Conservation (phyloP, 179 eudicot genomes). For the Heliamphora pulchella region DNA sequence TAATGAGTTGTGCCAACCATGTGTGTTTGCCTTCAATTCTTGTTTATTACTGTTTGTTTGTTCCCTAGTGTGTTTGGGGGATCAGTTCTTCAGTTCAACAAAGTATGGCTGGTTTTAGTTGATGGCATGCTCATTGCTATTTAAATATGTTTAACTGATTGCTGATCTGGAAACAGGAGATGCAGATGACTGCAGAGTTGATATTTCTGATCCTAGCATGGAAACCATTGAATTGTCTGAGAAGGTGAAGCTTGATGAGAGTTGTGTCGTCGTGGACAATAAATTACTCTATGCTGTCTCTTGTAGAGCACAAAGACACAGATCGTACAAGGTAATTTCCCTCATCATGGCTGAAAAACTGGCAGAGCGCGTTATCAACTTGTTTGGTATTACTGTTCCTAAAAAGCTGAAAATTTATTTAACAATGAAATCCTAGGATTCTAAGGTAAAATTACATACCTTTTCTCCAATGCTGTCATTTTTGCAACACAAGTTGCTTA, state of each 20-base stretch:
- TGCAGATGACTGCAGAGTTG: slow-evolving; percentile 14
- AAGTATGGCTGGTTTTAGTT: neutral
- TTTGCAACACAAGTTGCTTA: neutral
- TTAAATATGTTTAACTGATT: neutral
- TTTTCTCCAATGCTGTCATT: neutral
- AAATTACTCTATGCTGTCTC: slow-evolving; percentile 16
- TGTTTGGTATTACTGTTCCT: neutral
- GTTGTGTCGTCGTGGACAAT: slow-evolving; percentile 22
- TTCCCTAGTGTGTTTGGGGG: neutral
- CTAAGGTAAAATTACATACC: neutral
- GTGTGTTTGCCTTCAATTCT: neutral
- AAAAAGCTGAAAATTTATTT: neutral
- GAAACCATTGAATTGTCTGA: slow-evolving; percentile 35
- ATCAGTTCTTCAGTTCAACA: neutral
- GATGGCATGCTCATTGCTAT: neutral
- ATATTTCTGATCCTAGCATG: slow-evolving; percentile 25
- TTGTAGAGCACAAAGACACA: slow-evolving; percentile 23
- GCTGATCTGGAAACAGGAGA: slow-evolving; percentile 22
- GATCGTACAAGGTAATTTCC: slow-evolving; percentile 40
- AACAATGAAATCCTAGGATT: too few species aligned
- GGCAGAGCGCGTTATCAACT: neutral
- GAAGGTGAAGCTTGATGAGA: slow-evolving; percentile 22
- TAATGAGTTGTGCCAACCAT: too few species aligned
- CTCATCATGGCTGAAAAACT: neutral
- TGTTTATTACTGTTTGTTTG: neutral